A percentile compares a stretch with the other conserved stretches of the same genome.
These are phyloP conservation scores for Flaveria ramosissima DNA, from an alignment of 129 eudicot genomes.

Conservation along the genomic window DNA sequence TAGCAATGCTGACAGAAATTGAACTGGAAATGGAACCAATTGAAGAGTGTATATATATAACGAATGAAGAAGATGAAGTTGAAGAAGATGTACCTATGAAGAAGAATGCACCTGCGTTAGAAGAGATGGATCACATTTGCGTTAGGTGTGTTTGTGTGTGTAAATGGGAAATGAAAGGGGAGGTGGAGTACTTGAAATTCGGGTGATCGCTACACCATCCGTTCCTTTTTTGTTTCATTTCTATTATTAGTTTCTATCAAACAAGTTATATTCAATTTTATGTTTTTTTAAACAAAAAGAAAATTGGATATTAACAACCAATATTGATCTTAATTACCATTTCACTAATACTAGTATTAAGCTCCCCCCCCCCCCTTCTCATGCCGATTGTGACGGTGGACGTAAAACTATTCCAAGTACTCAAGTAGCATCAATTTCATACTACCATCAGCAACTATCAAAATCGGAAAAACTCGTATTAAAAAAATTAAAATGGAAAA, in stretches of 20 bases:
- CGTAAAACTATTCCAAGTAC: too few species aligned
- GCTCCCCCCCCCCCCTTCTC: too few species aligned
- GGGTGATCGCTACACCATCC: constrained; percentile 42
- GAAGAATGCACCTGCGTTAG: background rate
- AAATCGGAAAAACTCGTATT: too few species aligned
- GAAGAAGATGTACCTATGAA: constrained; percentile 21
- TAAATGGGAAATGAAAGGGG: constrained; percentile 27
- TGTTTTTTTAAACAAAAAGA: too few species aligned
- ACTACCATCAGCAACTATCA: too few species aligned
- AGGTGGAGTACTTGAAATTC: constrained; percentile 24
- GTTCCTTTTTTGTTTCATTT: constrained; percentile 16
- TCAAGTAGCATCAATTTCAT: too few species aligned
- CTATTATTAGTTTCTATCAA: constrained; percentile 34
- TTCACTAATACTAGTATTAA: too few species aligned
- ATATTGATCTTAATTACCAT: too few species aligned
- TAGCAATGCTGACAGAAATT: background rate
- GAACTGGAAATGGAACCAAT: constrained; percentile 5
- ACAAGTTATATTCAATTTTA: too few species aligned
- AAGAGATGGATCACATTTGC: background rate
- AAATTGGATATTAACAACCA: too few species aligned
- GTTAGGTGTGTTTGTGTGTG: constrained; percentile 18
- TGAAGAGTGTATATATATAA: background rate
- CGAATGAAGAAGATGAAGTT: background rate
- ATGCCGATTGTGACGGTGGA: too few species aligned
- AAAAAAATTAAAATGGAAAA: too few species aligned